Evolutionary conservation across 805 yeast species (phyloP), one percentile per base, ranked within the genome.

Genomic region (Pichia gijzeniarum): DNA sequence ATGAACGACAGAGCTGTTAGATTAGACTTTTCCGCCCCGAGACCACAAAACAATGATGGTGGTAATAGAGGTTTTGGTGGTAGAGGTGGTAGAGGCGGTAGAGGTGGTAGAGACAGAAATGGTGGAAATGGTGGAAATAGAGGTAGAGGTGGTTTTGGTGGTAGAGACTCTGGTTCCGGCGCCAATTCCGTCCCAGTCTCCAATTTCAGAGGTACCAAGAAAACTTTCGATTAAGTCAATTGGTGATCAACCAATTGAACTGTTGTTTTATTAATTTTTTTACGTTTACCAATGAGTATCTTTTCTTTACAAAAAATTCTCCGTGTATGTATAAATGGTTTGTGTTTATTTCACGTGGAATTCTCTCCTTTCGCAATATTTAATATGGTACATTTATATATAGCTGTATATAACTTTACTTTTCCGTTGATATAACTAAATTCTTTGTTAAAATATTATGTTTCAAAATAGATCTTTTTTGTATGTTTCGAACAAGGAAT

Each of bases 1-100:
- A 75, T 93, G 59, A 89, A 80, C 53, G 95, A 95, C 57, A 82
- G 99, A 74, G 79, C 96, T 51, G 85, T 93, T 61, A 85, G 99
- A 77, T 76, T 93, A 56, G 99, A 93, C 72, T 93, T 67, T 78
- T 86, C 96, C 43, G 79, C 95, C 46, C 98, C 99, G 68, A 85
- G 47, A 46, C 57, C 57, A 22, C 55, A 51, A 43, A 65, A 64
- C 60, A 63, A 61, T 58, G 63, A 62, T 55, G 52, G 57, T 47
- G 52, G 52, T 40, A 43, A 44, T 34, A 41, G 38, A 20, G 45
- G 48, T 40, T 48, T 55, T 34, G 38, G 34, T 43, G 43, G 56
- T 31, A 49, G 55, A 39, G 45, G 44, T n/a, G n/a, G n/a, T n/a
- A n/a, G n/a, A n/a, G n/a, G n/a, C n/a, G 16, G 39, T 33, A 48